Base-by-base conservation (phyloP, 2,329 filamentous ascomycete genomes). In the Magnaporthiopsis rhizophila region DNA sequence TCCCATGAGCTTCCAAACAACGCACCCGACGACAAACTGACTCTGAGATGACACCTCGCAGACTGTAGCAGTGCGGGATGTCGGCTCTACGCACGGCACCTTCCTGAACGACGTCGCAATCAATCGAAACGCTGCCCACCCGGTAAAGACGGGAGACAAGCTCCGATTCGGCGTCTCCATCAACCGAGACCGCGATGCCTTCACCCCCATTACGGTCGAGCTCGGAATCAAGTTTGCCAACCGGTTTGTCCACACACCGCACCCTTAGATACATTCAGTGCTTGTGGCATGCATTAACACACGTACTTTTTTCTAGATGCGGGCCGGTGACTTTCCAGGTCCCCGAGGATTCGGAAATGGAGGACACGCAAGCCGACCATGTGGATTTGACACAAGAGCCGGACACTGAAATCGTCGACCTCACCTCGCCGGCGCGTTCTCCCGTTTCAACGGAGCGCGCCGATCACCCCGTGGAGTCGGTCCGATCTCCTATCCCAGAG, bases 11-110 rank as follows among this genome's bases (percentile, higher is more conserved):
- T n/a, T 53, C 6, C 13, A 53, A 21, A n/a, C 21, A 53, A 8
- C 45, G 45, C 45, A 53, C 18, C 18, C 45, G n/a, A 24, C 21
- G 7, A 9, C 45, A 21, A 21, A 24, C 21, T 53, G n/a, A 53
- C 45, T n/a, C 21, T 24, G 45, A 53, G 9, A 24, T 24, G 18
- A 50, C 18, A 9, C 3, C 18, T 64, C 7, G 15, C 57, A 60
- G 56, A 61, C 59, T 30, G 69, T 85, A 0, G 74, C 72, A 58
- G 70, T 86, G 53, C 74, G 71, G 34, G 83, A 86, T 64, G 70
- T 73, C 0, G 74, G 75, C 2, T 85, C 83, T 0, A 77, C 85
- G 2, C 83, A 86, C 65, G 83, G 83, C 0, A 85, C 83, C 0
- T 83, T 74, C 56, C 67, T 79, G 58, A 83, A 81, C 64, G 68